phyloP scores from a whole-genome alignment of 2,329 filamentous ascomycete genomes.

The Colletotrichum sojae region DNA sequence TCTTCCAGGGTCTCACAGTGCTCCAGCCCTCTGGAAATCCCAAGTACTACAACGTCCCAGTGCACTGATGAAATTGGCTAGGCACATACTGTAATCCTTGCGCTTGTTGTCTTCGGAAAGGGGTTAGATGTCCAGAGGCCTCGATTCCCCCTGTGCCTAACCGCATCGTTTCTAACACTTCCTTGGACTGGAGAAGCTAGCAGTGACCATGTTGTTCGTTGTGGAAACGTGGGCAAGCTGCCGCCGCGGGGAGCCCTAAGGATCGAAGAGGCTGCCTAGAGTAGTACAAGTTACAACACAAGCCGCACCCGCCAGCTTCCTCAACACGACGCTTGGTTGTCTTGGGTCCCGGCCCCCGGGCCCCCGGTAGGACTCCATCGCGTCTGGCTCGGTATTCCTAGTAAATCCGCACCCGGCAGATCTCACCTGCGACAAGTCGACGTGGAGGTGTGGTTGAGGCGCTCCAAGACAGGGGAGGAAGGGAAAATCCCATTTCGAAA shows the following conservation, averaged over 20 bases:
- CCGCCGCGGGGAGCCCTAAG: constrained; percentile 5
- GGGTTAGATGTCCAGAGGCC: too few relatives aligned
- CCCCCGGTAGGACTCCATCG: constrained; percentile 19
- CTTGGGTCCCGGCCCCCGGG: not conserved
- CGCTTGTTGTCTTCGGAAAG: too few relatives aligned
- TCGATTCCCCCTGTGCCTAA: too few relatives aligned
- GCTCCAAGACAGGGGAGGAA: constrained; percentile 30
- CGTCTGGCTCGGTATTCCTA: constrained; percentile 38
- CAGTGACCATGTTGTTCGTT: too few relatives aligned
- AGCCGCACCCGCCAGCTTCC: not conserved
- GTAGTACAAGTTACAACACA: too few relatives aligned
- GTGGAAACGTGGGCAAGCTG: too few relatives aligned
- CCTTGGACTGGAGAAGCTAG: too few relatives aligned
- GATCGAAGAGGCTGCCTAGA: constrained; percentile 27
- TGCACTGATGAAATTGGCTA: too few relatives aligned
- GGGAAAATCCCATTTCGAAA: constrained; percentile 36
- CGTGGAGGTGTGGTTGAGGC: constrained; percentile 31
- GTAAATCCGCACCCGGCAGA: constrained; percentile 39
- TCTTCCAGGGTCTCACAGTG: constrained; percentile 14
- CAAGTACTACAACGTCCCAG: too few relatives aligned
- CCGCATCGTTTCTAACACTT: too few relatives aligned
- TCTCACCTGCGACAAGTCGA: constrained; percentile 32
- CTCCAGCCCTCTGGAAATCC: constrained; percentile 25
- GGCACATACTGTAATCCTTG: too few relatives aligned
- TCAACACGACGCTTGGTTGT: constrained; percentile 6